phyloP scores from a whole-genome alignment of 257 asterid species.

The Paulownia fortunei region DNA sequence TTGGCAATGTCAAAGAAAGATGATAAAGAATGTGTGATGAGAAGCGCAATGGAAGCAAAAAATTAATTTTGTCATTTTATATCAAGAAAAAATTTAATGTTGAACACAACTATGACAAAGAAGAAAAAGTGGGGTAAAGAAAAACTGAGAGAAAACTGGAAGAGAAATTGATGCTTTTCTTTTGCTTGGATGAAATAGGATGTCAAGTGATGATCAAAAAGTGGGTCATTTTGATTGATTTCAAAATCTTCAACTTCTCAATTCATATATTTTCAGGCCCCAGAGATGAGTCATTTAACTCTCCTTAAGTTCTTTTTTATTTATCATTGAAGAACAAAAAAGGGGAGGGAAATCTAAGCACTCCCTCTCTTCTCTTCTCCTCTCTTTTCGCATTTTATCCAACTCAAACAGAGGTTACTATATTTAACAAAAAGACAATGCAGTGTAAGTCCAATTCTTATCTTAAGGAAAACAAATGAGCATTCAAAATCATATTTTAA shows the following conservation, averaged over 20 bases:
- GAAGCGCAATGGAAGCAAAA: neutral
- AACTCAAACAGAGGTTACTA: neutral
- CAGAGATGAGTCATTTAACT: neutral
- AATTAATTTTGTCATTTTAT: neutral
- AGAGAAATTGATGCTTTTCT: neutral
- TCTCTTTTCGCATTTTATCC: neutral
- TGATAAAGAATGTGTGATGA: neutral
- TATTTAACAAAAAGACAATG: neutral
- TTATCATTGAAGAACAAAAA: neutral
- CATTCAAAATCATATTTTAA: neutral
- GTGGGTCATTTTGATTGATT: neutral
- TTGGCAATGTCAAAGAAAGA: slow-evolving; percentile 5
- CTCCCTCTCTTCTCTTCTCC: neutral
- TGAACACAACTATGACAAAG: neutral
- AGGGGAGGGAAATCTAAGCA: neutral
- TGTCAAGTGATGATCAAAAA: neutral
- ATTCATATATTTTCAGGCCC: neutral
- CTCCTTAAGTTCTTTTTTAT: neutral
- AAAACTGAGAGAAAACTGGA: neutral
- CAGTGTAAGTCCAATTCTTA: neutral
- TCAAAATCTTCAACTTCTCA: slow-evolving; percentile 7
- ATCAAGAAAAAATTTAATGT: neutral
- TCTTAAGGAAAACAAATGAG: neutral
- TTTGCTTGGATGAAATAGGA: neutral
- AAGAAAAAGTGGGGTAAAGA: neutral